Evolutionary conservation across 495 filamentous ascomycete genomes (phyloP), one percentile per base, ranked within the genome.

Genomic region (Parathielavia hyrcaniae): DNA sequence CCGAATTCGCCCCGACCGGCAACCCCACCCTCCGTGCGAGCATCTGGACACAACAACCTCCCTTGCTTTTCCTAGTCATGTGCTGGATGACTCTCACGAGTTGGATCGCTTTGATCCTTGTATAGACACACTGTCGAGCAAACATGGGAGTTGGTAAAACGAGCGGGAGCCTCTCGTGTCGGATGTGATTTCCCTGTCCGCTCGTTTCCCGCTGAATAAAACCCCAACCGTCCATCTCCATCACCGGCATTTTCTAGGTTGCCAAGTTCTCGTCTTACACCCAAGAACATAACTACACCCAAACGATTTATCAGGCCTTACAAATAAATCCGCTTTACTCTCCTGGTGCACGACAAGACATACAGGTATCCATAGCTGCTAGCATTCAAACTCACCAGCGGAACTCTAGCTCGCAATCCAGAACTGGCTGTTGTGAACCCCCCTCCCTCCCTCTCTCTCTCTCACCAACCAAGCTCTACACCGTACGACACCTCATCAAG

Each of bases 261-360:
- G 9, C 35, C n/a, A 23, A 45, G 26, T 34, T 34, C n/a, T n/a
- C 32, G 39, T 0, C 19, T 44, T 36, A 45, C 41, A 20, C 40
- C 19, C 14, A 2, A 49, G 17, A 34, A n/a, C 16, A 17, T 13
- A n/a, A n/a, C n/a, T n/a, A 30, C 26, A 6, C 3, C 6, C 53
- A 47, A n/a, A 41, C 41, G 41, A 36, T 47, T 55, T 34, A 47
- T 41, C 50, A 53, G 50, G 23, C 50, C 50, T 53, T 53, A 43
- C 50, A 11, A 53, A 53, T 53, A 7, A 16, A 43, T 19, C 22
- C 1, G 19, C 17, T 19, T 22, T 2, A 9, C 43, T 9, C 9
- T 45, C 5, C 20, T 23, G 14, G 17, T 23, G 11, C 8, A 41
- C 39, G n/a, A 41, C 16, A 41, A 4, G 19, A 40, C 22, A 40